These are phyloP conservation scores for Ulmus americana DNA, from an alignment of 331 rosid species.

Conservation along the genomic window DNA sequence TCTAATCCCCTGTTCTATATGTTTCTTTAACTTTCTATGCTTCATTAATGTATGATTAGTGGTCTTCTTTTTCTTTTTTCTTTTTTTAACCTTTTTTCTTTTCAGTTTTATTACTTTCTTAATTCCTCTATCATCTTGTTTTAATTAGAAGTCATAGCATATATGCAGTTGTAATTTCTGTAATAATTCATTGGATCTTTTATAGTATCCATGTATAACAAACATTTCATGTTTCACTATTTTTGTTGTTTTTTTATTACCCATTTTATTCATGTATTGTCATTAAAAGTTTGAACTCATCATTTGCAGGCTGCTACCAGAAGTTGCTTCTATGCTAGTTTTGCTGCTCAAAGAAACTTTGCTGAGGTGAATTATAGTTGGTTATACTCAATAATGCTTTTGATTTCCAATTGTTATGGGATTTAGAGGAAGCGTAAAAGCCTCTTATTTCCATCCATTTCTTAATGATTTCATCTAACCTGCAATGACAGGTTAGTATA, in stretches of 20 bases:
- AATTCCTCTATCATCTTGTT: too few relatives aligned
- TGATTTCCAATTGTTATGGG: background rate
- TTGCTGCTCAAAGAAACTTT: conserved; percentile 95
- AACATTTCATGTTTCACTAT: background rate
- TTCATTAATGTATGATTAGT: background rate
- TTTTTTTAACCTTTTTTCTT: background rate
- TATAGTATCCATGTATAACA: background rate
- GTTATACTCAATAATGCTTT: conserved; percentile 10
- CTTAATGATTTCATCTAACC: background rate
- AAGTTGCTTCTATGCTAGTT: conserved; percentile 96
- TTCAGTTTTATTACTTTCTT: background rate
- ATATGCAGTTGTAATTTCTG: too few relatives aligned
- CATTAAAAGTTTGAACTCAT: conserved; percentile 24
- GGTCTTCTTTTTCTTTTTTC: background rate
- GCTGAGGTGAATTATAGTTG: conserved; percentile 67
- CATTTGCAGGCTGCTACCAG: conserved; percentile 82
- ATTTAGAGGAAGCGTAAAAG: conserved; percentile 10
- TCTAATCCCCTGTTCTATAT: background rate
- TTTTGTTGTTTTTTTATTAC: background rate
- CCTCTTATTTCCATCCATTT: conserved; percentile 6
- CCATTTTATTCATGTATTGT: conserved; percentile 5
- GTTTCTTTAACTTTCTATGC: background rate
- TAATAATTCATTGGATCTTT: background rate
- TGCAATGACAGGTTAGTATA: background rate
- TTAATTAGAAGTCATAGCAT: too few relatives aligned